Conservation (phyloP, 148 eudicot genomes). For the Chenopodium suecicum region DNA sequence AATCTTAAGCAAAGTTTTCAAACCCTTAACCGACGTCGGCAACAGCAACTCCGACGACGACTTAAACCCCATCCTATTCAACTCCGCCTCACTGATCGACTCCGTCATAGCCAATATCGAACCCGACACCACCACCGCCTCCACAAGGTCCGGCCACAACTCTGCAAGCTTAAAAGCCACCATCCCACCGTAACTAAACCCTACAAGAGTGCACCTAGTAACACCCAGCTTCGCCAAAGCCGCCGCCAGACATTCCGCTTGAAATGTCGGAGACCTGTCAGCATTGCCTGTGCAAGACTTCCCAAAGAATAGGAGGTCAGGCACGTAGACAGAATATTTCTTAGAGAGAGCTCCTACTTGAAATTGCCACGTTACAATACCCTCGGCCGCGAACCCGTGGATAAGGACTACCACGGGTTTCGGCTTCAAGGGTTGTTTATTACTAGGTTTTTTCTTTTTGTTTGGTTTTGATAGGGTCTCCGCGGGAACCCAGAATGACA, state of each 20-base stretch:
- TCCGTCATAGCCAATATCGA: conserved; percentile 87
- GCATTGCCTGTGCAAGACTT: conserved; percentile 45
- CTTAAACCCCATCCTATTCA: conserved; percentile 56
- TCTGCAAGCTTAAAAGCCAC: conserved; percentile 91
- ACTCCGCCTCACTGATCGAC: conserved; percentile 57
- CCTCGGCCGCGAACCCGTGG: conserved; percentile 93
- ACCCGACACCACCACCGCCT: conserved; percentile 70
- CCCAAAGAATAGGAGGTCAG: conserved; percentile 90
- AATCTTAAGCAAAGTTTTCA: conserved; percentile 70
- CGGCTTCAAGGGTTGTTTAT: conserved; percentile 26
- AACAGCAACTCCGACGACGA: conserved; percentile 81
- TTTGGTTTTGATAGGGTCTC: conserved; percentile 45
- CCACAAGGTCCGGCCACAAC: conserved; percentile 62
- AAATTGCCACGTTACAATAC: conserved; percentile 90
- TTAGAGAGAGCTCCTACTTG: conserved; percentile 72
- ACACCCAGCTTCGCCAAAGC: conserved; percentile 65
- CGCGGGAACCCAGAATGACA: conserved; percentile 80
- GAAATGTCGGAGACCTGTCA: conserved; percentile 65
- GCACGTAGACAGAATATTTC: conserved; percentile 69
- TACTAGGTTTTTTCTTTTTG: background rate
- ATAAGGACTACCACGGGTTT: conserved; percentile 77
- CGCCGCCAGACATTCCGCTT: conserved; percentile 59
- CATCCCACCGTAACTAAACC: conserved; percentile 95
- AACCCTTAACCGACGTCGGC: conserved; percentile 74
- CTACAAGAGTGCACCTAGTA: conserved; percentile 64